Percentiles rank a stretch among this genome's conserved stretches.
Conservation (phyloP, 345 rosid species). For the Citropsis articulata region DNA sequence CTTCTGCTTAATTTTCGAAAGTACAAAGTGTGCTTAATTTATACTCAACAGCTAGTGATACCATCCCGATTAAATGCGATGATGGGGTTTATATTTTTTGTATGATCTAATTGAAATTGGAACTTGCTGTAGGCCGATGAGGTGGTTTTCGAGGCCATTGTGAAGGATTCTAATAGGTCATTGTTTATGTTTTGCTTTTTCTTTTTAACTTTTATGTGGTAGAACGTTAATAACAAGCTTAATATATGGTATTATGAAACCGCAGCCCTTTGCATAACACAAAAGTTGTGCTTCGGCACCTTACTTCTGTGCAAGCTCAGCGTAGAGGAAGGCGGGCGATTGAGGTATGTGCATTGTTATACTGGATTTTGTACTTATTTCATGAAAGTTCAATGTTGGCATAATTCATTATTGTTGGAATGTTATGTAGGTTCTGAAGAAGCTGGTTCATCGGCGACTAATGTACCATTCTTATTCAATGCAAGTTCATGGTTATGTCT, state of each 20-base stretch:
- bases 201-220: constrained; percentile 4
- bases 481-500: constrained; percentile 85
- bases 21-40: too few relatives aligned
- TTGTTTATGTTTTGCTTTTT: background rate
- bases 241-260: constrained; percentile 28
- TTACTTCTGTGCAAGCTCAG: constrained; percentile 69
- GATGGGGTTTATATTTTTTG: background rate
- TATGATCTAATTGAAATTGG: constrained; percentile 4
- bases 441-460: constrained; percentile 69
- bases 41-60: too few relatives aligned
- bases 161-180: constrained; percentile 66
- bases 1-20: background rate
- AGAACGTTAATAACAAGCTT: constrained; percentile 11
- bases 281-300: constrained; percentile 74
- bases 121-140: constrained; percentile 64
- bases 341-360: constrained; percentile 46
- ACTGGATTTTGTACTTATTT: background rate
- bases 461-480: constrained; percentile 92
- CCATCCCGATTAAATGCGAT: background rate
- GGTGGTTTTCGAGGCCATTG: constrained; percentile 78
- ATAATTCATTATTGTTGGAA: constrained; percentile 10
- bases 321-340: constrained; percentile 90
- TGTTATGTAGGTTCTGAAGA: constrained; percentile 69
- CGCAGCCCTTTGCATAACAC: constrained; percentile 82
- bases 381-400: background rate